phyloP scores from a whole-genome alignment of 2,329 filamentous ascomycete species.

The Decorospora gaudefroyi region DNA sequence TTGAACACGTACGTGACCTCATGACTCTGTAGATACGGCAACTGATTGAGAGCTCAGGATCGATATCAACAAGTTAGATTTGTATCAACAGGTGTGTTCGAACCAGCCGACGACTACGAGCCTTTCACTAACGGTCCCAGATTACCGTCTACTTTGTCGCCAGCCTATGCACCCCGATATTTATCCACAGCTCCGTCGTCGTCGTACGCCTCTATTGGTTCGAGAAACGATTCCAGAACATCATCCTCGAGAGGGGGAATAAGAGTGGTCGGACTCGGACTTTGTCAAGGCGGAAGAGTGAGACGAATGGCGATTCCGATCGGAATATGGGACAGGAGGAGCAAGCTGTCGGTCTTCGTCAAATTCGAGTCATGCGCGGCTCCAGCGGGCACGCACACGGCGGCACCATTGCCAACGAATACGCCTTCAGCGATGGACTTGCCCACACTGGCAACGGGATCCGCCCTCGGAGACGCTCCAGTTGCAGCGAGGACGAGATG shows the following conservation, averaged over 20 bases:
- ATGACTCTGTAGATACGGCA: not conserved
- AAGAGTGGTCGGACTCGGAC: constrained; percentile 62
- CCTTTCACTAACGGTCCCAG: constrained; percentile 2
- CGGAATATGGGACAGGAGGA: constrained; percentile 56
- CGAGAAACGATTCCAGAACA: constrained; percentile 88
- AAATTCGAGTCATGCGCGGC: constrained; percentile 68
- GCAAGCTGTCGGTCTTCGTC: constrained; percentile 65
- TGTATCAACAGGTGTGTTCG: constrained; percentile 53
- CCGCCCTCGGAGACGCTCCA: constrained; percentile 14
- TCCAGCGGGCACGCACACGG: constrained; percentile 58
- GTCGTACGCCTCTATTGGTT: constrained; percentile 97
- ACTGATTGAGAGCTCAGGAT: constrained; percentile 45
- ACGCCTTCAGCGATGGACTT: constrained; percentile 53
- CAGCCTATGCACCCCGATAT: constrained; percentile 49
- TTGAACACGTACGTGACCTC: constrained; percentile 68
- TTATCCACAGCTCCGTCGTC: constrained; percentile 70
- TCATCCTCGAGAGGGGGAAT: constrained; percentile 72
- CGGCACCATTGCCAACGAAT: constrained; percentile 61
- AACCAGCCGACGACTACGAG: not conserved
- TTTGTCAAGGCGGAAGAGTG: constrained; percentile 59
- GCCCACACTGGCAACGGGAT: constrained; percentile 26
- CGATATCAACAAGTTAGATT: constrained; percentile 54
- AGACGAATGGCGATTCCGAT: constrained; percentile 54
- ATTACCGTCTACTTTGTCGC: constrained; percentile 52
- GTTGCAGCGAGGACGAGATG: constrained; percentile 23